Percentiles rank a stretch among this genome's conserved stretches.
These are phyloP conservation scores for Penicillium salamii DNA, from an alignment of 495 filamentous ascomycete genomes.

Conservation along the genomic window DNA sequence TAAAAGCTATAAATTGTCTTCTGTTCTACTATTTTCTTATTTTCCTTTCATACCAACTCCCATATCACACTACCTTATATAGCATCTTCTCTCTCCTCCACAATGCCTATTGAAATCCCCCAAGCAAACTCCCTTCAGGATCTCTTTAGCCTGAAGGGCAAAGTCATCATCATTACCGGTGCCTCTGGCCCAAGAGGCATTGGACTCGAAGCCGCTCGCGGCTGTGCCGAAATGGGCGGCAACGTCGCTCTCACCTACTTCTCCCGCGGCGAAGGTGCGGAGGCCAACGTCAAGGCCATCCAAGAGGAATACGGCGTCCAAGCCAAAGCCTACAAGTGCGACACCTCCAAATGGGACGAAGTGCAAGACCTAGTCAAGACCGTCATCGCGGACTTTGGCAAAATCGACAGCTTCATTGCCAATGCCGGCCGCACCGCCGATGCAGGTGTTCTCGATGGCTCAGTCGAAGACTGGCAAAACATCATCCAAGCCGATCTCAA, in stretches of 20 bases:
- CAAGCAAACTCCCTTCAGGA: slow-evolving; percentile 15
- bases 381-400: slow-evolving; percentile 52
- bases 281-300: slow-evolving; percentile 51
- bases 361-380: slow-evolving; percentile 37
- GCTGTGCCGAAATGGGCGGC: slow-evolving; percentile 61
- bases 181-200: slow-evolving; percentile 58
- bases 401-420: slow-evolving; percentile 56
- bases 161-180: slow-evolving; percentile 62
- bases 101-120: slow-evolving; percentile 4
- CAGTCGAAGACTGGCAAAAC: slow-evolving; percentile 56
- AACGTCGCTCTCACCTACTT: slow-evolving; percentile 58
- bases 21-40: not conserved
- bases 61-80: not conserved
- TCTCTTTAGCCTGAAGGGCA: slow-evolving; percentile 60
- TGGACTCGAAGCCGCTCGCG: slow-evolving; percentile 60
- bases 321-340: slow-evolving; percentile 52
- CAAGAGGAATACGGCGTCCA: slow-evolving; percentile 52
- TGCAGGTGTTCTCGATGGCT: slow-evolving; percentile 51
- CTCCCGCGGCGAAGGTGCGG: slow-evolving; percentile 37
- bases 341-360: slow-evolving; percentile 36
- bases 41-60: too few species aligned
- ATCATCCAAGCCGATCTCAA: slow-evolving; percentile 55
- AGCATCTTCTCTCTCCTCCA: not conserved
- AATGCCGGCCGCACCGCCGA: slow-evolving; percentile 58
- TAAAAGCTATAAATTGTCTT: not conserved